Percentiles rank a stretch among this genome's conserved stretches.
phyloP scores from a whole-genome alignment of 257 asterid genomes.

The Petunia secreta region DNA sequence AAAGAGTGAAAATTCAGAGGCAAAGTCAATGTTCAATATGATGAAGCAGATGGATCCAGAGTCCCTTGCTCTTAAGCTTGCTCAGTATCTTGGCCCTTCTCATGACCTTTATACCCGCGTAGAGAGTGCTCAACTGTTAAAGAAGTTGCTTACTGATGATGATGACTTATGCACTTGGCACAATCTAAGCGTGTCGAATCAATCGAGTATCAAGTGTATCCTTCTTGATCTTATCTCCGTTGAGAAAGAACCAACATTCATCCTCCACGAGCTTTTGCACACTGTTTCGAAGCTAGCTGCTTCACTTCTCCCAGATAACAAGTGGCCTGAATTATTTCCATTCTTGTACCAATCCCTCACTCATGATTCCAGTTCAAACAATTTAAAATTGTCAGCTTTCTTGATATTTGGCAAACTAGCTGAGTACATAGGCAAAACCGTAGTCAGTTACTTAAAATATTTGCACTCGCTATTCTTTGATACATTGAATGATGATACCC shows the following conservation, averaged over 20 bases:
- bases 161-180: slow-evolving; percentile 48
- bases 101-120: slow-evolving; percentile 63
- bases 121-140: slow-evolving; percentile 71
- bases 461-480: slow-evolving; percentile 69
- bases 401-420: slow-evolving; percentile 81
- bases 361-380: slow-evolving; percentile 44
- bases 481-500: slow-evolving; percentile 27
- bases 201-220: slow-evolving; percentile 55
- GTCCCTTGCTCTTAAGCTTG: slow-evolving; percentile 66
- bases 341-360: slow-evolving; percentile 91
- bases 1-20: background rate
- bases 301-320: slow-evolving; percentile 20
- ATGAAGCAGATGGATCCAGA: slow-evolving; percentile 62
- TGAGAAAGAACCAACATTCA: slow-evolving; percentile 58
- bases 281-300: slow-evolving; percentile 93
- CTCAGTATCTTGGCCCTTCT: slow-evolving; percentile 62
- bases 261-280: slow-evolving; percentile 70
- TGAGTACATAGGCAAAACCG: slow-evolving; percentile 67
- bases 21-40: too few relatives aligned
- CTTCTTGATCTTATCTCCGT: slow-evolving; percentile 57
- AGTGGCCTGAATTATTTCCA: slow-evolving; percentile 39
- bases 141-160: slow-evolving; percentile 77
- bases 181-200: slow-evolving; percentile 53
- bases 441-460: slow-evolving; percentile 66
- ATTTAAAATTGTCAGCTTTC: slow-evolving; percentile 79